phyloP scores from a whole-genome alignment of 1,284 basidiomycete genomes.

The Mycosarcoma mackinlayi region DNA sequence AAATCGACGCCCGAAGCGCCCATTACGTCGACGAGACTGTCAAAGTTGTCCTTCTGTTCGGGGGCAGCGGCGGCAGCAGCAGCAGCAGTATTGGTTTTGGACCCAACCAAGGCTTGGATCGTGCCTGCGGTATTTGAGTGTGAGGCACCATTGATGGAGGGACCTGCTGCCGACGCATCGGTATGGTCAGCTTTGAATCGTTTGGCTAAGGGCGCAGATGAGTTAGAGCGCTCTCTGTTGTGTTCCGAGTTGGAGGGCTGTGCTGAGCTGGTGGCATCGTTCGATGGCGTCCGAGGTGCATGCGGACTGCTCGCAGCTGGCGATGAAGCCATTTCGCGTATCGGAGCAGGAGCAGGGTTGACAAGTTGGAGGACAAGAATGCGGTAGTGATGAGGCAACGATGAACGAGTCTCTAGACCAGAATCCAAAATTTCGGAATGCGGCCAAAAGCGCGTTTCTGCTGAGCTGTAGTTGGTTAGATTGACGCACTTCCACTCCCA shows the following conservation, averaged over 20 bases:
- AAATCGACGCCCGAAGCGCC: conserved; percentile 63
- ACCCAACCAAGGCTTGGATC: not conserved
- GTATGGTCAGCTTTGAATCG: conserved; percentile 37
- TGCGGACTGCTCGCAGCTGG: conserved; percentile 25
- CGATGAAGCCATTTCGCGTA: conserved; percentile 25
- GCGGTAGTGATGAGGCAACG: not conserved
- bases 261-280: conserved; percentile 17
- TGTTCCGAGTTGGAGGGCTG: conserved; percentile 11
- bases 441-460: conserved; percentile 6
- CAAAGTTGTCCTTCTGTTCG: conserved; percentile 51
- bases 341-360: not conserved
- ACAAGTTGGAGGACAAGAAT: too few relatives aligned
- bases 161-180: conserved; percentile 14
- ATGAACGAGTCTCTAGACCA: too few relatives aligned
- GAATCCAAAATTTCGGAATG: conserved; percentile 15
- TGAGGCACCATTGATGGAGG: conserved; percentile 20
- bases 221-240: conserved; percentile 28
- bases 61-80: conserved; percentile 12
- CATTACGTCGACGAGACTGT: conserved; percentile 63
- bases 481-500: not conserved
- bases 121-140: conserved; percentile 7
- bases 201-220: conserved; percentile 34
- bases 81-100: not conserved
- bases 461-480: too few relatives aligned
- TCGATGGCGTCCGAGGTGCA: conserved; percentile 15